Conservation (phyloP, 768 basidiomycete genomes). For the Asterophora lycoperdoides region DNA sequence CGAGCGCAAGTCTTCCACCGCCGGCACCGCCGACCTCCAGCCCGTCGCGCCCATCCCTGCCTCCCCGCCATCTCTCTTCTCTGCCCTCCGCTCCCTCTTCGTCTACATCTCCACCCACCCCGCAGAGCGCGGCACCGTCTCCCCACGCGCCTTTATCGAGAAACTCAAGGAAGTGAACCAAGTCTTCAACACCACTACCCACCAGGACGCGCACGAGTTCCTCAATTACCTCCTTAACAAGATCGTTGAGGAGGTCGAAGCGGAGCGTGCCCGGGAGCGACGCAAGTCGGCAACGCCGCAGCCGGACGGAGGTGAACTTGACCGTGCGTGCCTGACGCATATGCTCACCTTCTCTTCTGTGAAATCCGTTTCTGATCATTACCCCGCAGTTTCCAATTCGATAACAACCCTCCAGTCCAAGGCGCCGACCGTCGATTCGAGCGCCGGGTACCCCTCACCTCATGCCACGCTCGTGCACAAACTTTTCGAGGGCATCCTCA, state of each 20-base stretch:
- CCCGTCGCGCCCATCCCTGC: slow-evolving; percentile 47
- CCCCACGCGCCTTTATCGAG: slow-evolving; percentile 88
- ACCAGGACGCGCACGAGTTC: slow-evolving; percentile 99
- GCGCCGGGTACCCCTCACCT: slow-evolving; percentile 42
- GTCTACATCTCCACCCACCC: slow-evolving; percentile 76
- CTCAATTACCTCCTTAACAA: slow-evolving; percentile 90
- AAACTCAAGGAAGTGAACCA: slow-evolving; percentile 93
- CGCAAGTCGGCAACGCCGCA: no score
- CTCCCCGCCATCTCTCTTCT: slow-evolving; percentile 74
- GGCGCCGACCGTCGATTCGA: slow-evolving; percentile 38
- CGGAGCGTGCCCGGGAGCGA: slow-evolving; percentile 35
- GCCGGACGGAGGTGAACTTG: slow-evolving; percentile 25
- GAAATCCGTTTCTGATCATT: background rate
- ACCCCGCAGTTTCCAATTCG: slow-evolving; percentile 53
- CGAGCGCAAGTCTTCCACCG: slow-evolving; percentile 44
- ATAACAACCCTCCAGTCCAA: slow-evolving; percentile 49
- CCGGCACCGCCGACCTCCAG: slow-evolving; percentile 22
- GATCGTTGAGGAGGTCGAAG: slow-evolving; percentile 90
- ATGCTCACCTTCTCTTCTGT: background rate
- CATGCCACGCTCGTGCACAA: slow-evolving; percentile 81
- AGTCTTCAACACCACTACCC: slow-evolving; percentile 84
- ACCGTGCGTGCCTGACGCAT: slow-evolving; percentile 57
- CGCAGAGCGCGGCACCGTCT: slow-evolving; percentile 75
- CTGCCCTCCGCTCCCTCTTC: slow-evolving; percentile 92
- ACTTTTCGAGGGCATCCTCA: slow-evolving; percentile 89